These are phyloP conservation scores for Taphrina wiesneri DNA, from an alignment of 1,139 yeast species.

Conservation along the genomic window DNA sequence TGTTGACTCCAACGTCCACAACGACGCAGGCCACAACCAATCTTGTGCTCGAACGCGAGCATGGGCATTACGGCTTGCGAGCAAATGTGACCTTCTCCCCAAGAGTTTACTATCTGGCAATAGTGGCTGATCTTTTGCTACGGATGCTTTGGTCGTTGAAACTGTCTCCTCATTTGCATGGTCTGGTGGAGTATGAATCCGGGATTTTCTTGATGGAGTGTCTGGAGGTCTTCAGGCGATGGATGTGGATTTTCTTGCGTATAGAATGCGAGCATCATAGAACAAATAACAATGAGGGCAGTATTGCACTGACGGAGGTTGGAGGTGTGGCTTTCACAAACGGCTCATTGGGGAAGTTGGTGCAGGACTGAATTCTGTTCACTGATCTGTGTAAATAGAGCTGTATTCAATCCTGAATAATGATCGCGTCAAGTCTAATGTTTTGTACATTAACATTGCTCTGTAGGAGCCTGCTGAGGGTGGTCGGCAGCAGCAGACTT, in stretches of 20 bases:
- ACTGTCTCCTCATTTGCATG: conserved; percentile 44
- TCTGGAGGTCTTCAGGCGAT: conserved; percentile 76
- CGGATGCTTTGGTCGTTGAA: conserved; percentile 71
- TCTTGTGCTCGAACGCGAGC: background rate
- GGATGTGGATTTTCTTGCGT: conserved; percentile 85
- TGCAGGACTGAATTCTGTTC: conserved; percentile 7
- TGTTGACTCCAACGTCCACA: conserved; percentile 45
- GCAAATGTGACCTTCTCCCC: background rate
- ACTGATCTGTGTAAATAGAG: background rate
- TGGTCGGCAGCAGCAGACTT: too few relatives aligned
- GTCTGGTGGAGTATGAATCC: conserved; percentile 52
- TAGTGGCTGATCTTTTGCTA: conserved; percentile 6
- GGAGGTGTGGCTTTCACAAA: conserved; percentile 25
- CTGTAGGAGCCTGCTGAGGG: too few relatives aligned
- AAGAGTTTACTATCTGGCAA: background rate
- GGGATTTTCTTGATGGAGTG: conserved; percentile 60
- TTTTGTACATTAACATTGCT: too few relatives aligned
- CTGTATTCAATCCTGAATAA: too few relatives aligned
- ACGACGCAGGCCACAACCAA: too few relatives aligned
- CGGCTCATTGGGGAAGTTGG: conserved; percentile 1
- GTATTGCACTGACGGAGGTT: conserved; percentile 14
- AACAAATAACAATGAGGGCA: background rate
- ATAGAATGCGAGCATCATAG: conserved; percentile 52
- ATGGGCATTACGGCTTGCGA: background rate
- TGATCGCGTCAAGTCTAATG: too few relatives aligned